Base-by-base conservation (phyloP, 2,329 filamentous ascomycete species). In the Aspergillus oerlinghausenensis region DNA sequence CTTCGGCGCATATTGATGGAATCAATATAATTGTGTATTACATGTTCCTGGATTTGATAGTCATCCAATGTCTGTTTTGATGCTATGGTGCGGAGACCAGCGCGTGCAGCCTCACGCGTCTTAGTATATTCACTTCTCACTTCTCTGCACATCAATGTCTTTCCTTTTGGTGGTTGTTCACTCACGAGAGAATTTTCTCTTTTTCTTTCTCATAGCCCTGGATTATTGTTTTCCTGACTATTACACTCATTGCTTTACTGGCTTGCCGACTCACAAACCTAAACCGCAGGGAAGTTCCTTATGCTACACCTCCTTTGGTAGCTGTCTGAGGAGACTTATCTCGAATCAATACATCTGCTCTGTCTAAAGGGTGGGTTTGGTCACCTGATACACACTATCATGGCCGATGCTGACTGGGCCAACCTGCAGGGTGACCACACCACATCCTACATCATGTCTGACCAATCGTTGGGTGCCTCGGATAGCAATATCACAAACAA, bases 401-500 rank as follows among this genome's bases (percentile, higher is more conserved):
- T 38, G 29, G 49, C 26, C 14, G 49, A 25, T 23, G 28, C 26
- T 32, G 49, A 35, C 49, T n/a, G 19, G 19, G 21, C 14, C 43
- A 47, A 47, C 11, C 43, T 47, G 40, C 47, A 58, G 55, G 52
- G 52, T 54, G 47, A 38, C 38, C 23, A 52, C 26, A 26, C 48
- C 21, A 49, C 29, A 50, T 50, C 26, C 51, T 26, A 17, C 42
- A 62, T 50, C 50, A 76, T 76, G 73, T 75, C 74, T 53, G 72
- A 76, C 58, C 71, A 69, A 50, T 69, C 68, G 26, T 64, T 75
- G 63, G 70, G 67, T 53, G 64, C 68, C 56, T 64, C 73, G 29
- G 73, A 75, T 60, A 65, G 65, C 55, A 67, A 65, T 55, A 58
- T 62, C 55, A 51, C 65, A 11, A 64, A 73, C 61, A 77, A 77